Base-by-base conservation (phyloP, 1,284 basidiomycete species). In the Heliocybe sulcata region DNA sequence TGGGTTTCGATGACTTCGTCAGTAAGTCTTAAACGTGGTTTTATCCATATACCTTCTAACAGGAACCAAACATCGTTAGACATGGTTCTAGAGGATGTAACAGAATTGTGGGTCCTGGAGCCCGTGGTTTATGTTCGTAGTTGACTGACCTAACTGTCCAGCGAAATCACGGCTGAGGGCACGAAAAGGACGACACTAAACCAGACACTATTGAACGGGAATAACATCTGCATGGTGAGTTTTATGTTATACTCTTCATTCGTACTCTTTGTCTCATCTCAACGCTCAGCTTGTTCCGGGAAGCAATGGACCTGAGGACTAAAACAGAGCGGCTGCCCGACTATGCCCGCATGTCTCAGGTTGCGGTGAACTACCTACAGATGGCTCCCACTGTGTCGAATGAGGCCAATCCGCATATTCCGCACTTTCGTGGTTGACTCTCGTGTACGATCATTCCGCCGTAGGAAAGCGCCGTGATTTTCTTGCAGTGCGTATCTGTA, bases 1-100 rank as follows among this genome's bases (percentile, higher is more conserved):
- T 96, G 45, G 96, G 97, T 2, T 99, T 99, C 66, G 97, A 99
- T 70, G 96, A 99, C 73, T 99, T 96, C 70, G 96, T 99, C 70
- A 99, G 96, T 98, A 71, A 83, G 96, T 98, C 14, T 26, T 49
- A 25, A 26, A 8, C 3, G 6, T 51, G 25, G 16, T 35, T 33
- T 26, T 19, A 22, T 42, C 27, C 4, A 20, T 35, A 10, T 22
- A 38, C 54, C 26, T 16, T 6, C 16, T n/a, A n/a, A 22, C 22
- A 31, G 25, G 31, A 45, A 29, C 22, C 29, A 49, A 57, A 52
- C 48, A 1, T 20, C 3, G 49, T 25, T 51, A 98, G 96, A 99
- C 71, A 98, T 99, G 93, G 96, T 99, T 1, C 73, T 99, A 50
- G 93, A 98, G 67, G 93, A 99, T 63, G 97, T 98, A 3, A 97